Base-by-base conservation (phyloP, 345 rosid species). In the Brassica rapa region DNA sequence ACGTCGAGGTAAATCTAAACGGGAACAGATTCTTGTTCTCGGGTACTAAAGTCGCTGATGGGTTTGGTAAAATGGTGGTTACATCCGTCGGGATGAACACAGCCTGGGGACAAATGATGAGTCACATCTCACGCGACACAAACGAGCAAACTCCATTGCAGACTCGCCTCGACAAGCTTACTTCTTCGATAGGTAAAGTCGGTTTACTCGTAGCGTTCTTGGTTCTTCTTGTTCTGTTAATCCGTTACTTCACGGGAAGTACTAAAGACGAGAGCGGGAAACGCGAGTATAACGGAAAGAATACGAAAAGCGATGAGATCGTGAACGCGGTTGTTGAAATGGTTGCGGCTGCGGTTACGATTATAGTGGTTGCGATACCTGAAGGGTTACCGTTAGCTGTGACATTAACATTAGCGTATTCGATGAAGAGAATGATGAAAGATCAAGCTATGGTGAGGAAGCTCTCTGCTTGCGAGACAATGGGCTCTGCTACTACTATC, bases 391-490 rank as follows among this genome's bases (percentile, higher is more conserved):
- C 95, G 2, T 68, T 93, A 61, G 98, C 95, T 8, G 98, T 93
- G 49, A 91, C 97, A 0, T 70, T 93, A 0, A 91, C 97, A 2
- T 85, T 93, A 1, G 97, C 95, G 1, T 93, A 89, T 75, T 91
- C 94, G 0, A 87, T 93, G 94, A 91, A 89, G 84, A 83, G 87
- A 29, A 93, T 91, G 94, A 91, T 91, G 93, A 76, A 67, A 14
- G 93, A 89, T 83, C 86, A 91, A 46, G 95, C 95, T n/a, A 88
- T 89, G 94, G 98, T 91, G 39, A 81, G 93, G 41, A 89, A 88
- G 83, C 87, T 89, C 14, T 80, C 94, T 0, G 92, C 97, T 2
- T 92, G 96, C 27, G 98, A 93, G 75, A 91, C 95, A 1, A 93
- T 93, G 92, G 93, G 97, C n/a, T 93, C 93, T 6, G 93, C 95